A percentile compares a stretch with the other conserved stretches of the same genome.
Conservation (phyloP, 2,329 filamentous ascomycete genomes). For the Rutstroemia sp. region DNA sequence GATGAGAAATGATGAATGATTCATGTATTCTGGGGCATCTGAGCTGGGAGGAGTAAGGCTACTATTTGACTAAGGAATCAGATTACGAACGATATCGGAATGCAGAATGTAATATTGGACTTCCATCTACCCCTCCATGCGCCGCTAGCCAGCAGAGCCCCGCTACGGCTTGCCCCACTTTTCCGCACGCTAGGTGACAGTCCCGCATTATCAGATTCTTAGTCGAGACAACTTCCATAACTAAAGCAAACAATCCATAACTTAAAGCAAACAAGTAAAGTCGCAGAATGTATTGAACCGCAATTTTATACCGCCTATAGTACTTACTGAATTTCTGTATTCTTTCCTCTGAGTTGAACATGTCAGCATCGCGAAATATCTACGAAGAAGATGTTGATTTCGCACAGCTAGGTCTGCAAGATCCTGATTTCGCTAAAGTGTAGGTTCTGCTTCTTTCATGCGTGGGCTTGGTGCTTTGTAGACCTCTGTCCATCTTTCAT, state of each 20-base stretch:
- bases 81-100: not conserved
- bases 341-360: constrained; percentile 6
- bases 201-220: too few relatives aligned
- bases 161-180: not conserved
- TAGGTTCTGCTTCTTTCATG: constrained; percentile 29
- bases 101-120: not conserved
- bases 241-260: too few relatives aligned
- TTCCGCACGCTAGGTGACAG: not conserved
- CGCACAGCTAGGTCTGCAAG: constrained; percentile 48
- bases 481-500: too few relatives aligned
- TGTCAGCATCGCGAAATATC: constrained; percentile 32
- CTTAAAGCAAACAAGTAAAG: too few relatives aligned
- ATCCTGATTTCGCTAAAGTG: constrained; percentile 52
- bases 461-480: not conserved
- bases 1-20: constrained; percentile 8
- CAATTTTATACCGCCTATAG: too few relatives aligned
- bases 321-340: too few relatives aligned
- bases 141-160: not conserved
- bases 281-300: too few relatives aligned
- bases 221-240: too few relatives aligned
- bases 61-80: not conserved
- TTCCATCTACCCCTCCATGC: constrained; percentile 3
- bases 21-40: not conserved
- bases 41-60: not conserved
- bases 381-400: constrained; percentile 58